These are phyloP conservation scores for Lactarius vividus DNA, from an alignment of 768 basidiomycete species.

Conservation along the genomic window DNA sequence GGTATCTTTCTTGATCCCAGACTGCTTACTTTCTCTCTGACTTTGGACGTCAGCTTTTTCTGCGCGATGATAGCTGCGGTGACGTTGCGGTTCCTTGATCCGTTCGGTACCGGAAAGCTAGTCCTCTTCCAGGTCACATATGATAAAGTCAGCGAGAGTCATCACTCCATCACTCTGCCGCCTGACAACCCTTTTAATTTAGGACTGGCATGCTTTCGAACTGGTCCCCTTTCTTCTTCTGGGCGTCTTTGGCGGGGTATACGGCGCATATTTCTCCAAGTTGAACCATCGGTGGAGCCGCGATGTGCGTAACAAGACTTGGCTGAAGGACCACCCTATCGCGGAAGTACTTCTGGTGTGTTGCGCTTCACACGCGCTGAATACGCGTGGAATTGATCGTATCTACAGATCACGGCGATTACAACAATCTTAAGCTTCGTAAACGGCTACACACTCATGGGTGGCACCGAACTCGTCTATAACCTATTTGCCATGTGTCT, in stretches of 20 bases:
- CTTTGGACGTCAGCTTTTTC: constrained; percentile 70
- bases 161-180: not conserved
- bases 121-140: constrained; percentile 92
- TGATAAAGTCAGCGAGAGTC: constrained; percentile 53
- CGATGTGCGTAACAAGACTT: constrained; percentile 76
- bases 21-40: constrained; percentile 34
- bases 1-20: constrained; percentile 42
- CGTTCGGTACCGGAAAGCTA: constrained; percentile 92
- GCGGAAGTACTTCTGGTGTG: constrained; percentile 79
- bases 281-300: constrained; percentile 88
- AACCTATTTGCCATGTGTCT: constrained; percentile 88
- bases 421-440: constrained; percentile 80
- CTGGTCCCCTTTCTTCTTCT: constrained; percentile 80
- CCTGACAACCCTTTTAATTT: constrained; percentile 4
- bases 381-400: constrained; percentile 5
- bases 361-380: constrained; percentile 13
- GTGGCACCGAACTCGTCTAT: constrained; percentile 93
- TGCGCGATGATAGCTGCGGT: constrained; percentile 98
- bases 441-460: constrained; percentile 90
- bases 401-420: constrained; percentile 63
- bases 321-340: constrained; percentile 76
- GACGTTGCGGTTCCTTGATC: constrained; percentile 88
- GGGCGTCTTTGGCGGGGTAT: constrained; percentile 90
- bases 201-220: constrained; percentile 95
- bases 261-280: constrained; percentile 91